Evolutionary conservation across 164 flowering plant species (phyloP), one percentile per base, ranked within the genome.

Genomic region (Sedum album): DNA sequence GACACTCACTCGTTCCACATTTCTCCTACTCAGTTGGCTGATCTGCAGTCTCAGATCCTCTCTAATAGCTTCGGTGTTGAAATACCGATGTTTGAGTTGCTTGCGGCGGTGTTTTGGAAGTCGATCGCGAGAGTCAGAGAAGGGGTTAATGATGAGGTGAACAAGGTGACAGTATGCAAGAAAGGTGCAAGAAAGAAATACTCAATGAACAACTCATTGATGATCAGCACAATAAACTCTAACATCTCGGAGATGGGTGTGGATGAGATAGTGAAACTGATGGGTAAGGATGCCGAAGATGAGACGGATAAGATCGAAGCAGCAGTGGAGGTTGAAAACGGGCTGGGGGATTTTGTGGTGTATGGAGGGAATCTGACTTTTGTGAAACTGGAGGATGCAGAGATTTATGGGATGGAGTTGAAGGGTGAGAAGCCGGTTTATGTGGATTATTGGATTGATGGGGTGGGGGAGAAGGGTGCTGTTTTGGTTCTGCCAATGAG

Each of bases 361-460:
- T 84, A 84, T 51, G 88, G 85, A 5, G 76, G 79, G 0, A 80
- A 80, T 39, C 68, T 82, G 76, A 80, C 85, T 0, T 82, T 84
- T 64, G 79, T 81, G 70, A 63, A 82, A 44, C 39, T 71, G 68
- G 77, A 65, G 53, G 79, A 75, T 8, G 78, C 71, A 1, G 31
- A 67, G 25, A 13, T 80, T 0, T 80, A 82, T 53, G 83, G 76
- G 26, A 31, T 77, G 71, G 76, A 74, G 46, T 9, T 80, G 66
- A 74, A 75, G 0, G 81, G 75, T 9, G 30, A 72, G 0, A 67
- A 69, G 23, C 83, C 88, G 0, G 69, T 61, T 6, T 60, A 66
- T 5, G 85, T 71, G 62, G 60, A 70, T 36, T 82, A 69, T 31
- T 49, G 18, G 5, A 41, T 84, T 4, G 80, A 79, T 46, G 81